Evolutionary conservation across 139 green algal species (phyloP), one percentile per base, ranked within the genome.

Genomic region (Eudorina sp.): DNA sequence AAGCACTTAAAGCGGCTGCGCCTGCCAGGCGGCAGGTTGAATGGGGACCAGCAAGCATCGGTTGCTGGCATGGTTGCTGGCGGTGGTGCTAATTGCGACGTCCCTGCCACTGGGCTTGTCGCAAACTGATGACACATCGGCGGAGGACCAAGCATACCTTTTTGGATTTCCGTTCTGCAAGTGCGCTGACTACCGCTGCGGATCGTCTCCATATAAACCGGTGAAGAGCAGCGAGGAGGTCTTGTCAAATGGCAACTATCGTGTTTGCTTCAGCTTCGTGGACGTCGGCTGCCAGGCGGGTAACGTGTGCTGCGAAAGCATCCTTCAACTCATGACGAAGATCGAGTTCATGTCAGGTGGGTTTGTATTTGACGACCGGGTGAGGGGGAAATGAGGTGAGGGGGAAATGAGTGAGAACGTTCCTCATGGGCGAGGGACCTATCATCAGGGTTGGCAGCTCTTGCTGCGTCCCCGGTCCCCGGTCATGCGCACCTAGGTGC

Each of bases 31-130:
- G 41, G 80, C 60, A 45, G 81, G 81, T 58, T 45, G 60, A 68
- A 87, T 87, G 81, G 81, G 81, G 81, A 87, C 81, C 64, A 66
- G 81, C 64, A 78, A 51, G 64, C 81, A 45, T 7, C 1, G 81
- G n/a, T 78, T 78, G 64, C 81, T 78, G 31, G 66, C n/a, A 4
- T n/a, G 31, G 45, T 53, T 21, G 1, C 38, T 78, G 9, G 45
- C 81, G 16, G 18, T 34, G 1, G 16, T 68, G 7, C 21, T 78
- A 7, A 31, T 87, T 2, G 81, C 64, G 9, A 34, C 31, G 3
- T 78, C 43, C 31, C 81, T 79, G 4, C 45, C 18, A 36, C 34
- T 51, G 29, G 46, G 31, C 72, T 68, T 31, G 64, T 43, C 81
- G 51, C 81, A 79, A 41, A 16, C 21, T 1, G 34, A 29, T 3